Base-by-base conservation (phyloP, 2,329 filamentous ascomycete genomes). In the Aureobasidium uvarum region DNA sequence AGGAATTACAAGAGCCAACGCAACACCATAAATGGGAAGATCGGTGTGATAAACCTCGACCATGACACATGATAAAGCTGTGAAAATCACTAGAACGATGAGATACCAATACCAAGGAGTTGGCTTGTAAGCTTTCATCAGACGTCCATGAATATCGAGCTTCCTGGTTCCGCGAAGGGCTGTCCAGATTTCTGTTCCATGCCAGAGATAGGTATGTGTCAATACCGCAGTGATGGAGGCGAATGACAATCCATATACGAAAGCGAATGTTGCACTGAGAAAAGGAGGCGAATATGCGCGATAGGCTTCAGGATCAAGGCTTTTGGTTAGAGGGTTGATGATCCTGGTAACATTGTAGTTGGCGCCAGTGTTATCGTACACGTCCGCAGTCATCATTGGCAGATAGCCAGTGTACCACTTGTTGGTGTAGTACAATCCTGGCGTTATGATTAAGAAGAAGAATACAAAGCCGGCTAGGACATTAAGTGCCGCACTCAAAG, bases 81-180 rank as follows among this genome's bases (percentile, higher is more conserved):
- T 70, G 64, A 70, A 71, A 43, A 72, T 51, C 28, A 70, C 68
- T 6, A 71, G 65, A 7, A 72, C 64, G 5, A 69, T 58, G 3
- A 66, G 67, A 28, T 74, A 63, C 92, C 92, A 96, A 51, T 81
- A 84, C 71, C 92, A 83, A 0, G 92, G 92, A 0, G 90, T 91
- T 74, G 96, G 91, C 67, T 89, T 85, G 74, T 96, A 96, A 65
- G 86, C 84, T 72, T 82, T 85, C 92, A 96, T 96, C 33, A 96
- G 80, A 6, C 91, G 86, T 72, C 89, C 91, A 74, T 96, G 92
- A 14, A 73, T 70, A 33, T 71, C 72, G 14, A 72, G 69, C 43
- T 69, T 70, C 25, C 70, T 69, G 1, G 69, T 64, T 3, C 72
- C 71, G n/a, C 68, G 69, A 11, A 72, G 55, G 58, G 70, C 66